Percentiles rank a stretch among this genome's conserved stretches.
Conservation (phyloP, 768 basidiomycete genomes). For the Daedaleopsis sinensis region DNA sequence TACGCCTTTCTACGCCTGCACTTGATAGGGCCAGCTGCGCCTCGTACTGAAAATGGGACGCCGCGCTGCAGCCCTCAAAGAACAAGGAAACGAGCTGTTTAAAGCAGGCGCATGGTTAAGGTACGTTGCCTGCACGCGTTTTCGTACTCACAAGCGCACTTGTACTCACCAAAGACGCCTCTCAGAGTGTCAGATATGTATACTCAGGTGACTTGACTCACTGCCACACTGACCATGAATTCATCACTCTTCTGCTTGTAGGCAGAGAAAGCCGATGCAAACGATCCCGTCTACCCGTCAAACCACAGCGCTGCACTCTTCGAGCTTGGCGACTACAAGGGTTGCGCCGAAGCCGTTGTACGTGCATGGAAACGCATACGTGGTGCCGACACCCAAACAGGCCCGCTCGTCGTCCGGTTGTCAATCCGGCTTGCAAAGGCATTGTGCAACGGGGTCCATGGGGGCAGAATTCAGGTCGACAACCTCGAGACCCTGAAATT, state of each 20-base stretch:
- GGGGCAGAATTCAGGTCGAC: too few relatives aligned
- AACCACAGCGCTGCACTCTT: slow-evolving; percentile 23
- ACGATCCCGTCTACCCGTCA: slow-evolving; percentile 19
- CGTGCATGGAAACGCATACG: neutral
- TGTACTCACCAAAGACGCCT: neutral
- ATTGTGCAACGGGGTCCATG: too few relatives aligned
- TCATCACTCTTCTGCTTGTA: neutral
- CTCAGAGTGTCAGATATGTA: too few relatives aligned
- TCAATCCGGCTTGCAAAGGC: too few relatives aligned
- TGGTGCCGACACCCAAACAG: neutral
- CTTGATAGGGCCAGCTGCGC: too few relatives aligned
- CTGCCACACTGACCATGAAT: too few relatives aligned
- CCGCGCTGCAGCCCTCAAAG: neutral
- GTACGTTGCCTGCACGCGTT: neutral
- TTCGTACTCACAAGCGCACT: neutral
- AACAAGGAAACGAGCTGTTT: slow-evolving; percentile 5
- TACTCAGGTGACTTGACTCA: too few relatives aligned
- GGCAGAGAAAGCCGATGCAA: slow-evolving; percentile 2
- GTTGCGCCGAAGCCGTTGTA: slow-evolving; percentile 13
- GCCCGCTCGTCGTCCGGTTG: too few relatives aligned
- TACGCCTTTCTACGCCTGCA: too few relatives aligned
- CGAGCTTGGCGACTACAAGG: slow-evolving; percentile 16
- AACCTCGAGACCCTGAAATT: too few relatives aligned
- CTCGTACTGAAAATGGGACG: neutral
- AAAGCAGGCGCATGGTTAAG: neutral